Evolutionary conservation across 495 filamentous ascomycete species (phyloP).

Genomic region (Hypoxylon trugodes): DNA sequence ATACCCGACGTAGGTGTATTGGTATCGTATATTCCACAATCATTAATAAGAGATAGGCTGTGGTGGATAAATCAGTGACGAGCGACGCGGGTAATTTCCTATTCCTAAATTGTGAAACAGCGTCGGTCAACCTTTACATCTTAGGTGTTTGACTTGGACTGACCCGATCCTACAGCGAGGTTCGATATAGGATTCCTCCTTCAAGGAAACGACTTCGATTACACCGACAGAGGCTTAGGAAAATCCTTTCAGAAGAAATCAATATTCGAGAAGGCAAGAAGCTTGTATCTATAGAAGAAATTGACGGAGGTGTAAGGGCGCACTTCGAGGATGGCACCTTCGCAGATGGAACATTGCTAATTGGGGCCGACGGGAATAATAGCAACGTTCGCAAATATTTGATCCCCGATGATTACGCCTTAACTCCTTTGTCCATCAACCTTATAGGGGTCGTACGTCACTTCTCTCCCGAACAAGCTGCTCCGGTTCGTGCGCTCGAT

Average conservation of each 20-base stretch:
- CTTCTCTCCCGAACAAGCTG: constrained; percentile 52
- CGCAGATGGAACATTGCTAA: constrained; percentile 57
- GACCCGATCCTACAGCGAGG: constrained; percentile 33
- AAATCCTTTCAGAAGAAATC: constrained; percentile 57
- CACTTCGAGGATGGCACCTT: constrained; percentile 62
- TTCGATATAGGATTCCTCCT: constrained; percentile 58
- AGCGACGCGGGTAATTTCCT: constrained; percentile 62
- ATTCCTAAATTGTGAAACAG: constrained; percentile 62
- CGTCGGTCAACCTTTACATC: background rate
- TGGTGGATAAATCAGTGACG: constrained; percentile 14
- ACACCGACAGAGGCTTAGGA: constrained; percentile 56
- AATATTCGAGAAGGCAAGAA: constrained; percentile 61
- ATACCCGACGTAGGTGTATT: constrained; percentile 1
- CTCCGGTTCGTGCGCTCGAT: constrained; percentile 57
- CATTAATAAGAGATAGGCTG: background rate
- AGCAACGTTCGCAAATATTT: constrained; percentile 49
- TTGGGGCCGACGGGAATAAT: constrained; percentile 65
- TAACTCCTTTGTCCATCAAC: constrained; percentile 57
- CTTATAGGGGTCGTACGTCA: constrained; percentile 57
- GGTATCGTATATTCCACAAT: background rate
- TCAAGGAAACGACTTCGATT: constrained; percentile 57
- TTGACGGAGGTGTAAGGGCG: constrained; percentile 49
- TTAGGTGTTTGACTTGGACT: background rate
- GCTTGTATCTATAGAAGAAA: constrained; percentile 49
- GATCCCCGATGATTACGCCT: constrained; percentile 45